Percentiles rank a stretch among this genome's conserved stretches.
Evolutionary conservation across 2,329 filamentous ascomycete genomes (phyloP).

Genomic region (Didymella exigua): DNA sequence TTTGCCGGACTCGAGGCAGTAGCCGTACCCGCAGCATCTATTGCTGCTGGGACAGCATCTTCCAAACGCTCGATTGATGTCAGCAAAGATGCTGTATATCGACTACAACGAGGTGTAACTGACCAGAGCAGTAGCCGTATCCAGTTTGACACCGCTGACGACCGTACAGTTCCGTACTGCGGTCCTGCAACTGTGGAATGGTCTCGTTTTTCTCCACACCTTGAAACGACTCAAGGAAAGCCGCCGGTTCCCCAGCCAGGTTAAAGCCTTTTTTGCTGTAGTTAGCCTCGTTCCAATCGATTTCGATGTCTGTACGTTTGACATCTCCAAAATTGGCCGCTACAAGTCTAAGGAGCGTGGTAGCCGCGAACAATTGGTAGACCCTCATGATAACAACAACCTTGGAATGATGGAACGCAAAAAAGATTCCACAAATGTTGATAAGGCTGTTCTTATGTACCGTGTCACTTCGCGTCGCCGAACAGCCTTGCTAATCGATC

Average conservation of each 20-base stretch:
- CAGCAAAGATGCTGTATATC: not conserved
- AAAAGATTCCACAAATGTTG: too few species aligned
- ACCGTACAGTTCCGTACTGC: constrained; percentile 13
- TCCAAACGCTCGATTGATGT: constrained; percentile 14
- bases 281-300: not conserved
- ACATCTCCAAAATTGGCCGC: not conserved
- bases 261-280: not conserved
- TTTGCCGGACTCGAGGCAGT: constrained; percentile 23
- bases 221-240: not conserved
- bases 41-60: constrained; percentile 17
- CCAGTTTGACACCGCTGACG: constrained; percentile 21
- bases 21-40: constrained; percentile 22
- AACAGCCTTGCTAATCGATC: not conserved
- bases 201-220: constrained; percentile 18
- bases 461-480: not conserved
- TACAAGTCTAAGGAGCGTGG: not conserved
- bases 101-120: not conserved
- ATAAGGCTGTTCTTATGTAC: not conserved
- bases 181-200: constrained; percentile 14
- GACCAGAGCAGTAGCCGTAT: constrained; percentile 24
- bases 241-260: not conserved
- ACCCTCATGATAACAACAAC: not conserved
- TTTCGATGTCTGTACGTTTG: not conserved
- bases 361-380: not conserved
- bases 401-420: not conserved